Evolutionary conservation across 352 stramenopile species (phyloP), one percentile per base, ranked within the genome.

Genomic region (Globisporangium alternatum): DNA sequence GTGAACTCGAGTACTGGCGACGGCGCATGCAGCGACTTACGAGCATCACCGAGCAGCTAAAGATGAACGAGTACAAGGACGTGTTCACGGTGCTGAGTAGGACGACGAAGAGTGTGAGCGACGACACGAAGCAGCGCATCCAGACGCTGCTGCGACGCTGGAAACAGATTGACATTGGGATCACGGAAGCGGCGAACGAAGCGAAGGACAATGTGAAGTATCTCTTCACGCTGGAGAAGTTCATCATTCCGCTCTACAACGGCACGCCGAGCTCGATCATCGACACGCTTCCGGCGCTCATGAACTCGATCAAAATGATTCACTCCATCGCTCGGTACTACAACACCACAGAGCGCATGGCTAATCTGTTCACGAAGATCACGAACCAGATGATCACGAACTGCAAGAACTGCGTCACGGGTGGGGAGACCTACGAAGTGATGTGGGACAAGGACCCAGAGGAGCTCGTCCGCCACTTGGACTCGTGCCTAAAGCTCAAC

Each of bases 261-360:
- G 96, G 96, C 56, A 98, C 95, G 35, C 93, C 96, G 5, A 97
- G 93, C 62, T 96, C 93, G n/a, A 99, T 99, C 63, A 98, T 99
- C 62, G 97, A 99, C 78, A 98, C 97, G 53, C 78, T 99, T 17
- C 97, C 97, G 6, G 96, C 97, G 33, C 83, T 99, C 4, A 98
- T 99, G 80, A 99, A 99, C 78, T 98, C 93, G 33, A 99, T 99
- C 81, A 99, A 99, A 81, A 99, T 99, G 97, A 99, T 99, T 65
- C 97, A 99, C 70, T 98, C 95, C 12, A 99, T 99, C 65, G 95
- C 97, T 61, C 81, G 97, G 51, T 99, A 99, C 67, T 99, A 99
- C 83, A 99, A 99, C 72, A 99, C 96, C n/a, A 97, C 89, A 6
- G 97, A 99, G 68, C 86, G 97, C 33, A 99, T 99, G 89, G 95